Evolutionary conservation across 352 stramenopile genomes (phyloP), one percentile per base, ranked within the genome.

Genomic region (Hyphochytrium catenoides): DNA sequence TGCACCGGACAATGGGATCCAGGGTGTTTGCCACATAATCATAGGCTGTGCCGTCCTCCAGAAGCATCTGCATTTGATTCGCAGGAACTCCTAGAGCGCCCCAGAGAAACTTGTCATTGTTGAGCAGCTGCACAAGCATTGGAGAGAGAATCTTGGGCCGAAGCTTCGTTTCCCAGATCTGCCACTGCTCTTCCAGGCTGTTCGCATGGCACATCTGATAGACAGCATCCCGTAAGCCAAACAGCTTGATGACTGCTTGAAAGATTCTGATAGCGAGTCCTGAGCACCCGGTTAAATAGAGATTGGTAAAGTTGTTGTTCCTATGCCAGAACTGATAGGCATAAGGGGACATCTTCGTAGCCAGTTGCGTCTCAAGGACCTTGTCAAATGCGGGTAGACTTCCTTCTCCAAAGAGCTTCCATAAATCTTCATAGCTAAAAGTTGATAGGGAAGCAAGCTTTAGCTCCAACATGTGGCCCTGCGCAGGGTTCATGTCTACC

Each of bases 401-500:
- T 15, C 34, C 41, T 24, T 43, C 22, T 14, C 29, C 43, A 31
- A 59, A 58, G 26, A 59, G 49, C 14, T 45, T 46, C 26, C 51
- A 59, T 27, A 55, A 52, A 12, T 54, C 25, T 6, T 53, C 35
- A 24, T 47, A 55, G 7, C 40, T 32, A 23, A 59, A n/a, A 16
- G 36, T 30, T 35, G 50, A 28, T 26, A 59, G 41, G 31, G 26
- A 36, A 7, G 44, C 44, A 11, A 50, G 38, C 44, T 59, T 59
- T 3, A 59, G 26, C 32, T 59, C 51, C 4, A 46, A 39, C 29
- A 59, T 41, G 36, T 49, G 41, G 31, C 54, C 57, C 31, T 59
- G 51, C 36, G 44, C 50, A 14, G 34, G 23, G 36, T 59, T 59
- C 36, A 59, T 54, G 28, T 59, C 51, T 11, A 59, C 51, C 14